These are phyloP conservation scores for Beta corolliflora DNA, from an alignment of 179 eudicot genomes.

Conservation along the genomic window DNA sequence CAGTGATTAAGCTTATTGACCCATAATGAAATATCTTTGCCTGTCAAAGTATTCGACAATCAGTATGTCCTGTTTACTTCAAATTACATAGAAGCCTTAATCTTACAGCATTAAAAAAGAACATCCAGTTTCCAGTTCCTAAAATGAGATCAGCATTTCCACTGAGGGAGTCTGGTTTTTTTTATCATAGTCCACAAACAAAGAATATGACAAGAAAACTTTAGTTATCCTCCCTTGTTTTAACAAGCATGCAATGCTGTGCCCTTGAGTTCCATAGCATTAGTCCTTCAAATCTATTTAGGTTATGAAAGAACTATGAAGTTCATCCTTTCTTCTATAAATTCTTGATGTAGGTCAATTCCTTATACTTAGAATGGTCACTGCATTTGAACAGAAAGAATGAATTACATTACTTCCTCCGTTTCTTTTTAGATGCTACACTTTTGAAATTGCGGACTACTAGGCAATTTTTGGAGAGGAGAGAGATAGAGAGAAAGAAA, in stretches of 20 bases:
- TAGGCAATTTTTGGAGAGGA: too few species aligned
- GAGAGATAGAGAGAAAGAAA: too few species aligned
- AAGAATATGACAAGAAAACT: neutral
- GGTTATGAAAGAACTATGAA: neutral
- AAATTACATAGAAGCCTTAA: neutral
- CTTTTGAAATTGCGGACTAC: too few species aligned
- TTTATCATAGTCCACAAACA: neutral
- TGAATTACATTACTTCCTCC: neutral
- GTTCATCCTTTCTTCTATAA: neutral
- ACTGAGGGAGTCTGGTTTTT: neutral
- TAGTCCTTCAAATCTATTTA: neutral
- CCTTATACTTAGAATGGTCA: neutral
- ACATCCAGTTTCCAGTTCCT: neutral
- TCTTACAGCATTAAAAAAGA: neutral
- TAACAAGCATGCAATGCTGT: neutral
- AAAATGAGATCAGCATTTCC: neutral
- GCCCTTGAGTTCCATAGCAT: neutral
- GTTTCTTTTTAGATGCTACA: too few species aligned
- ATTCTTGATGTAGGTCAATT: neutral
- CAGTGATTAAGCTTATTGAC: constrained; percentile 92
- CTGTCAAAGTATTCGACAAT: constrained; percentile 38
- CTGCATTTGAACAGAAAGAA: constrained; percentile 3
- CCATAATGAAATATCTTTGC: constrained; percentile 95
- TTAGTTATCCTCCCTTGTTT: neutral
- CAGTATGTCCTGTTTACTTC: neutral